Evolutionary conservation across 176 grass and related monocot species (phyloP), one percentile per base, ranked within the genome.

Genomic region (Puccinellia tenuiflora): DNA sequence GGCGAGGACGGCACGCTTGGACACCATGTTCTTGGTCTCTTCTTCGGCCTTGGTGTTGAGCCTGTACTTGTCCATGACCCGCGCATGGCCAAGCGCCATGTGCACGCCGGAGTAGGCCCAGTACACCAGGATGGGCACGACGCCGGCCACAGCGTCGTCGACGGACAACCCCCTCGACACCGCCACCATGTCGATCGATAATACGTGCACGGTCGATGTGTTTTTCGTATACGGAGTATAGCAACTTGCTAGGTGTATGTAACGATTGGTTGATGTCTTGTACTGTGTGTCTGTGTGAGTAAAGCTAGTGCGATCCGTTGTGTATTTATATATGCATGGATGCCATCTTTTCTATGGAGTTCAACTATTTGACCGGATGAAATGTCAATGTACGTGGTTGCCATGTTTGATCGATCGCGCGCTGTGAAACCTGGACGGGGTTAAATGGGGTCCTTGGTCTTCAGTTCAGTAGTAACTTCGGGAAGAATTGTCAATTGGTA

Each of bases 91-190:
- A 12, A 87, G 81, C 20, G 75, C 69, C 72, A 77, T 26, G 40
- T 84, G 87, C 25, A 87, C 4, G 59, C 60, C 85, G 18, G 85
- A 80, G 72, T 87, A 91, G 3, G 69, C 79, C 89, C 89, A 91
- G 65, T 87, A 91, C 30, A 87, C 85, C 2, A 73, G 24, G 43
- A 91, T 87, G 34, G 89, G 89, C 67, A 85, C 76, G 17, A 81
- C 43, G 29, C 77, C 76, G 22, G 68, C 68, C 40, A 91, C 56
- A 0, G 79, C 17, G 5, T 91, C 89, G 7, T 91, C 89, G 0
- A 39, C 38, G 67, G 39, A 3, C 54, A 57, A n/a, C 51, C 63
- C 10, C 33, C 63, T 21, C 33, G 85, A 76, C 67, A 42, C 39
- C 21, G n/a, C 67, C 37, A 46, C 6, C 3, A 69, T 66, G 5